Evolutionary conservation across 768 basidiomycete species (phyloP).

Genomic region (Dioszegia hungarica): DNA sequence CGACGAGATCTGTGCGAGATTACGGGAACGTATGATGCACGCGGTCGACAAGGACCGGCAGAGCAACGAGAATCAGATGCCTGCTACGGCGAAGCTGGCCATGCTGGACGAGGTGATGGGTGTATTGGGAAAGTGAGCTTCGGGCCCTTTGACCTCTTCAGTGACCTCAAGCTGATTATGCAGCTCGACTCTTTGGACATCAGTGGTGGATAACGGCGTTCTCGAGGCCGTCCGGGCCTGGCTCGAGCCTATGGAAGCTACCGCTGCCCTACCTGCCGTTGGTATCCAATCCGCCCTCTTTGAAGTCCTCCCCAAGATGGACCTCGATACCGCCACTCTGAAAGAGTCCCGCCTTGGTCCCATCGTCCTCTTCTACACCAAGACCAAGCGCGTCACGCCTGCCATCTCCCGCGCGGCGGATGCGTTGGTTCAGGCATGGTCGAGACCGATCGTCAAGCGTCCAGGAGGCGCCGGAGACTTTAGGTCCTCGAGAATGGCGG

Average conservation of each 20-base stretch:
- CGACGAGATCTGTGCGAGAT: constrained; percentile 82
- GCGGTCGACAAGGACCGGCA: constrained; percentile 81
- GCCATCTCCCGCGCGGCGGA: constrained; percentile 76
- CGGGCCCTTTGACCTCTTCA: background rate
- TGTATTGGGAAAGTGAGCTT: constrained; percentile 78
- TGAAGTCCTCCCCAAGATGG: constrained; percentile 74
- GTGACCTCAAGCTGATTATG: background rate
- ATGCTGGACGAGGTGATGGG: constrained; percentile 87
- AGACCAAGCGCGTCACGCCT: constrained; percentile 80
- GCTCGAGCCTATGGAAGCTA: constrained; percentile 83
- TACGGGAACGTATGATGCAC: constrained; percentile 79
- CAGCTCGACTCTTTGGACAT: constrained; percentile 78
- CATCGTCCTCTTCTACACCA: constrained; percentile 90
- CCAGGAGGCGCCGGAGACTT: constrained; percentile 21
- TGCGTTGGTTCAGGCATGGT: constrained; percentile 62
- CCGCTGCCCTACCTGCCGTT: constrained; percentile 85
- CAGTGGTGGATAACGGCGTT: constrained; percentile 83
- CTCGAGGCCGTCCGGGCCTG: constrained; percentile 81
- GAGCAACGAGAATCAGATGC: constrained; percentile 70
- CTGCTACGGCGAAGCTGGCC: constrained; percentile 76
- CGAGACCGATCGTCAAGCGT: constrained; percentile 43
- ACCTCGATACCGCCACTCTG: constrained; percentile 81
- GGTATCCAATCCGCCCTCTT: constrained; percentile 95
- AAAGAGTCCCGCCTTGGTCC: constrained; percentile 87
- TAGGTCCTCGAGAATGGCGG: no score